These are phyloP conservation scores for Skeletonema menzelii DNA, from an alignment of 108 stramenopile species.

Conservation along the genomic window DNA sequence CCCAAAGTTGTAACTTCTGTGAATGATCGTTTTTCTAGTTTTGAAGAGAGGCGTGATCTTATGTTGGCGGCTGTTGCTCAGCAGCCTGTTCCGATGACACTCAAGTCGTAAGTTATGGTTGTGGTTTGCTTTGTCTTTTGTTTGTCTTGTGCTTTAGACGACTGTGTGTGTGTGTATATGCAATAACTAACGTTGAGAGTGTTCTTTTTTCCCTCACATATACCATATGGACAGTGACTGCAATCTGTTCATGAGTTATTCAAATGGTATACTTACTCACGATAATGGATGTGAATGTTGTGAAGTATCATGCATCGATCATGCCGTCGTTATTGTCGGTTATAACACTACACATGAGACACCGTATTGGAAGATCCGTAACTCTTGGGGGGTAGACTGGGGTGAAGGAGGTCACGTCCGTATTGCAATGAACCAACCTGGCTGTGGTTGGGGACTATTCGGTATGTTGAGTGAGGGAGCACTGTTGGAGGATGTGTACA, in stretches of 20 bases:
- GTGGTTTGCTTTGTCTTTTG: too few relatives aligned
- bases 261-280: conserved; percentile 69
- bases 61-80: conserved; percentile 48
- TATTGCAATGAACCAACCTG: conserved; percentile 41
- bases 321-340: conserved; percentile 87
- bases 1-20: conserved; percentile 36
- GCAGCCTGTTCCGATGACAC: conserved; percentile 51
- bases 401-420: conserved; percentile 65
- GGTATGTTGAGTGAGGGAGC: conserved; percentile 55
- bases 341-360: conserved; percentile 55
- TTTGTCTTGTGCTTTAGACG: too few relatives aligned
- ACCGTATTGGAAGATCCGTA: conserved; percentile 65
- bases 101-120: neutral
- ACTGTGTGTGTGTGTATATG: too few relatives aligned
- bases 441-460: conserved; percentile 54
- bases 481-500: conserved; percentile 12
- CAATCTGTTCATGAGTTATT: conserved; percentile 68
- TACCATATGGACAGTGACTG: conserved; percentile 56
- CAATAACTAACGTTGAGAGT: too few relatives aligned
- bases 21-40: conserved; percentile 27
- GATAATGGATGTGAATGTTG: conserved; percentile 68
- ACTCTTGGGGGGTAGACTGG: conserved; percentile 46
- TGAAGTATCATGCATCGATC: conserved; percentile 58
- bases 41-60: conserved; percentile 44
- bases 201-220: neutral